phyloP scores from a whole-genome alignment of 2,329 filamentous ascomycete species.

The Aspergillus pseudonomiae region DNA sequence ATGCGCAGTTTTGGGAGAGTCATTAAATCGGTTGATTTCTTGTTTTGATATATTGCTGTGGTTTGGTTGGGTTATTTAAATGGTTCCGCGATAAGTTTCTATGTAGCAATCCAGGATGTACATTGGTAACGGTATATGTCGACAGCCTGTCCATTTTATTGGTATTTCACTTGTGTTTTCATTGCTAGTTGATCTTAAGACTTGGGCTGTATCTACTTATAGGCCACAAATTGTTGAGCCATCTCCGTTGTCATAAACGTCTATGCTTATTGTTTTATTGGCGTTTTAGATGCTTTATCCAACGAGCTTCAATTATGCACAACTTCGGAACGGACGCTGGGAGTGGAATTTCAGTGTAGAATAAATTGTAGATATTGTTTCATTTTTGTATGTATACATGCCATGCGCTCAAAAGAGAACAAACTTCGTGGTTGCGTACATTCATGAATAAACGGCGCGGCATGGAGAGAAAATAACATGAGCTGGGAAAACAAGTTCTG shows the following conservation, averaged over 20 bases:
- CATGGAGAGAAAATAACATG: not conserved
- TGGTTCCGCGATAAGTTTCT: not conserved
- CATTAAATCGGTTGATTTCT: constrained; percentile 52
- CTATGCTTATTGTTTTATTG: not conserved
- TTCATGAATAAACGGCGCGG: not conserved
- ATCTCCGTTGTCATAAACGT: not conserved
- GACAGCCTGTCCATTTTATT: not conserved
- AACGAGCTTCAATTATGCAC: not conserved
- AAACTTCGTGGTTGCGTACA: not conserved
- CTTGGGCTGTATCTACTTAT: not conserved
- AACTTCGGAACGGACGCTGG: not conserved
- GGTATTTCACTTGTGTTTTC: not conserved
- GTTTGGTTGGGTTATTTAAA: not conserved
- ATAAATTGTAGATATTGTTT: not conserved
- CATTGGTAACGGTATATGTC: not conserved
- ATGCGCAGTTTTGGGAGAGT: constrained; percentile 80
- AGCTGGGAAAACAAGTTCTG: not conserved
- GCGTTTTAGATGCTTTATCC: not conserved
- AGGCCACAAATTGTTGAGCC: not conserved
- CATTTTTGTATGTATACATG: not conserved
- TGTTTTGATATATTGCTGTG: not conserved
- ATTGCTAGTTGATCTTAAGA: not conserved
- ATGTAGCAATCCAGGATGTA: not conserved
- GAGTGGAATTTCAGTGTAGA: not conserved
- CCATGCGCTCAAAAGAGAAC: not conserved